Evolutionary conservation across 2,329 filamentous ascomycete species (phyloP).

Genomic region (Bipolaris victoriae): DNA sequence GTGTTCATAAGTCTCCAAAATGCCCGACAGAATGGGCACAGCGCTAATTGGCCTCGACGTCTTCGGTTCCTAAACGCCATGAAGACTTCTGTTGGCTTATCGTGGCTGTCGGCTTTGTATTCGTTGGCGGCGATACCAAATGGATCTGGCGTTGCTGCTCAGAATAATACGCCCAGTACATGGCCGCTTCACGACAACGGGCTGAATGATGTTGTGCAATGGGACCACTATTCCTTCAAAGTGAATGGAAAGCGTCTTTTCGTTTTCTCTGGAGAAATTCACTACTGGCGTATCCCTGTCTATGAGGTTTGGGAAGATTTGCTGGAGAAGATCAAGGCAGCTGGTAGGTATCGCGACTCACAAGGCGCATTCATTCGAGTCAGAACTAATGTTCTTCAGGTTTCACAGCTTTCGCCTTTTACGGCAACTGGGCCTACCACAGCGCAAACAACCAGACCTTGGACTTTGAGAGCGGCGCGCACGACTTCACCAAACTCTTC

Average conservation of each 20-base stretch:
- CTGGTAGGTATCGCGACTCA: constrained; percentile 17
- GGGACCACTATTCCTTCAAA: constrained; percentile 62
- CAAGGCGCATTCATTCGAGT: not conserved
- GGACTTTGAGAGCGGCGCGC: constrained; percentile 61
- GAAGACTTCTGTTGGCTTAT: constrained; percentile 27
- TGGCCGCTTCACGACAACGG: constrained; percentile 59
- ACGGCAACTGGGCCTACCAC: constrained; percentile 59
- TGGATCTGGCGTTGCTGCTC: constrained; percentile 28
- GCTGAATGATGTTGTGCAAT: constrained; percentile 57
- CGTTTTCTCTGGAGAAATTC: constrained; percentile 61
- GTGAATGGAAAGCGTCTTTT: constrained; percentile 60
- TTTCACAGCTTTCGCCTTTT: constrained; percentile 57
- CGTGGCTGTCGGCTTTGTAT: constrained; percentile 33
- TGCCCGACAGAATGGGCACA: constrained; percentile 17
- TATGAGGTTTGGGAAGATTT: constrained; percentile 59
- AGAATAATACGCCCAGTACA: constrained; percentile 35
- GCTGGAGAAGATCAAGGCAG: constrained; percentile 60
- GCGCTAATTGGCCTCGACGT: constrained; percentile 27
- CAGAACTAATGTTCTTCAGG: constrained; percentile 32
- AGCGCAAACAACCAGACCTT: constrained; percentile 53
- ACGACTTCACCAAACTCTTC: constrained; percentile 60
- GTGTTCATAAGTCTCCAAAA: constrained; percentile 19
- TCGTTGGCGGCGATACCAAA: constrained; percentile 20
- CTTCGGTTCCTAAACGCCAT: constrained; percentile 24
- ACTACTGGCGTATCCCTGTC: constrained; percentile 57